These are phyloP conservation scores for Artemisia argyi DNA, from an alignment of 129 eudicot species.

Conservation along the genomic window DNA sequence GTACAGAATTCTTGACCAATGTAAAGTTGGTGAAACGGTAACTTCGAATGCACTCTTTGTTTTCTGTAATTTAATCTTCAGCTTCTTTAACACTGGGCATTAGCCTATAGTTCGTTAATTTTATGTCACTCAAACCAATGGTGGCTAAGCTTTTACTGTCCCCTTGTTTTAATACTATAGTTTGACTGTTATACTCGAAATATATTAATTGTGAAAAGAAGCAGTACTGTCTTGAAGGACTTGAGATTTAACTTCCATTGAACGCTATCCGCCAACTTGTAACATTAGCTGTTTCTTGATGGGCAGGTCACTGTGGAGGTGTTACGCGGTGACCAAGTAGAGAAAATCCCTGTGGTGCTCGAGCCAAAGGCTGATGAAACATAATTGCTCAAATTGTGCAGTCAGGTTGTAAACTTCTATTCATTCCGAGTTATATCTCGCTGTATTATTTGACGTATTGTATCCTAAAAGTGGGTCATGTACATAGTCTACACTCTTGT, in stretches of 20 bases:
- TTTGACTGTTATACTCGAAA: background rate
- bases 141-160: background rate
- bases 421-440: conserved; percentile 26
- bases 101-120: background rate
- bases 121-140: background rate
- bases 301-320: conserved; percentile 85
- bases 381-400: conserved; percentile 32
- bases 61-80: background rate
- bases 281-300: conserved; percentile 11
- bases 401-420: conserved; percentile 40
- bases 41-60: conserved; percentile 16
- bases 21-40: conserved; percentile 92
- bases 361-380: conserved; percentile 91
- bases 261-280: conserved; percentile 10
- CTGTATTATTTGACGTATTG: conserved; percentile 23
- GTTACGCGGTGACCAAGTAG: conserved; percentile 89
- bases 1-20: conserved; percentile 96
- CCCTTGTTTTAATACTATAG: background rate
- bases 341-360: conserved; percentile 84
- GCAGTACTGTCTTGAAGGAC: background rate
- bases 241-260: conserved; percentile 5
- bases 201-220: background rate
- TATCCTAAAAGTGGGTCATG: conserved; percentile 36
- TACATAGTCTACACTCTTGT: conserved; percentile 43
- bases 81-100: background rate